Conservation (phyloP, 768 basidiomycete genomes). For the Wakefieldia striispora region DNA sequence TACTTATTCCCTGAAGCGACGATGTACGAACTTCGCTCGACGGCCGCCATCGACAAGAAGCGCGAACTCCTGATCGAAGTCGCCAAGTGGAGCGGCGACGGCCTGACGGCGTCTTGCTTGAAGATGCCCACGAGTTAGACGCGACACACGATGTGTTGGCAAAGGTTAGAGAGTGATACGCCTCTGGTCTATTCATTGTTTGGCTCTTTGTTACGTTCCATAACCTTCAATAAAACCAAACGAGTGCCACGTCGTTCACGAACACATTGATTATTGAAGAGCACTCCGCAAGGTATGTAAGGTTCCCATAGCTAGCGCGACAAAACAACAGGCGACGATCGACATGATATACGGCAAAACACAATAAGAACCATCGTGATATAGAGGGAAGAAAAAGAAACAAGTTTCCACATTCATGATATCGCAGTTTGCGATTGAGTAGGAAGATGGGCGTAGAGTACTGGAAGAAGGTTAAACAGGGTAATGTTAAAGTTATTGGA, state of each 20-base stretch:
- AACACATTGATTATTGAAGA: background rate
- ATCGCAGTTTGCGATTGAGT: slow-evolving; percentile 7
- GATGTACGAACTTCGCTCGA: slow-evolving; percentile 77
- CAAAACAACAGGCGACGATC: slow-evolving; percentile 24
- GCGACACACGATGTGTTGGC: background rate
- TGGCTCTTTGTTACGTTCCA: background rate
- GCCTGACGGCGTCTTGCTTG: slow-evolving; percentile 69
- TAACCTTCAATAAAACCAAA: background rate
- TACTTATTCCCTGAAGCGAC: slow-evolving; percentile 46
- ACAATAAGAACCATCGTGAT: slow-evolving; percentile 14
- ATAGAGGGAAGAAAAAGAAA: background rate
- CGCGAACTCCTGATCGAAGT: slow-evolving; percentile 70
- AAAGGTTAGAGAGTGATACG: too few relatives aligned
- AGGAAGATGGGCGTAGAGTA: slow-evolving; percentile 12
- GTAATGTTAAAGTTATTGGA: slow-evolving; percentile 3
- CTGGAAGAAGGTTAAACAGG: slow-evolving; percentile 5
- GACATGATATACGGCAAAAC: slow-evolving; percentile 19
- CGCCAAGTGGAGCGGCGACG: slow-evolving; percentile 86
- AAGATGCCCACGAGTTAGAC: slow-evolving; percentile 67
- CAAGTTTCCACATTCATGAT: background rate
- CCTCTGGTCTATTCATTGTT: too few relatives aligned
- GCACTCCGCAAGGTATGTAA: slow-evolving; percentile 8
- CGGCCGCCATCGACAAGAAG: slow-evolving; percentile 73
- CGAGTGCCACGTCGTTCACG: too few relatives aligned
- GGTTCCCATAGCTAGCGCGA: slow-evolving; percentile 23